Base-by-base conservation (phyloP, 169 alveolate genomes). In the Cryptosporidium meleagridis region DNA sequence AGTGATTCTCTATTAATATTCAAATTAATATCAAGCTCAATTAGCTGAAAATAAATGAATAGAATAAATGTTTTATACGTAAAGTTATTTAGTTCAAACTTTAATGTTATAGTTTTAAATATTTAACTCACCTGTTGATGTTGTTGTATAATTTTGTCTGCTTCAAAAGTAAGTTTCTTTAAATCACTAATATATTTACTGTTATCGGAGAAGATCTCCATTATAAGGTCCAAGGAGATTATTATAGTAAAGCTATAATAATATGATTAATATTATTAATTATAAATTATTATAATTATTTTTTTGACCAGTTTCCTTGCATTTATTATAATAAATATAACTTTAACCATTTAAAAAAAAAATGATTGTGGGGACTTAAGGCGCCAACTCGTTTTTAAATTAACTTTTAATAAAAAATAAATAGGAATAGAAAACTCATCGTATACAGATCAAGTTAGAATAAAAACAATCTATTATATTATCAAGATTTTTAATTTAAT, bases 81-180 rank as follows among this genome's bases (percentile, higher is more conserved):
- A 6, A 67, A 37, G 31, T 52, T 39, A 35, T 29, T 29, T 31
- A n/a, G 0, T 67, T 35, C 35, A 33, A 67, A 1, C 10, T 21
- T 29, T n/a, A 7, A 67, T 67, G 48, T 21, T 8, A 67, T 67
- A 33, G 12, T 21, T 33, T 45, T 21, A 45, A 12, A 8, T 12
- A 80, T 75, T 80, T 62, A 41, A 80, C 89, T 80, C 61, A 80
- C 89, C 35, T 62, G 75, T 44, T 80, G 89, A 59, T 80, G 89
- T 9, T 65, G 80, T 45, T 62, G 89, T 41, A 80, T 62, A 7
- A 80, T 65, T 14, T 80, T 44, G n/a, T 80, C 89, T 80, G 89
- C 89, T 37, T 80, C 80, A 12, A 31, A 26, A 9, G 80, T 62
- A 12, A 80, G 21, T 16, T 61, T 35, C 39, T 80, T 80, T 16